phyloP scores from a whole-genome alignment of 2,329 filamentous ascomycete genomes.

The Sporothrix dimorphospora region DNA sequence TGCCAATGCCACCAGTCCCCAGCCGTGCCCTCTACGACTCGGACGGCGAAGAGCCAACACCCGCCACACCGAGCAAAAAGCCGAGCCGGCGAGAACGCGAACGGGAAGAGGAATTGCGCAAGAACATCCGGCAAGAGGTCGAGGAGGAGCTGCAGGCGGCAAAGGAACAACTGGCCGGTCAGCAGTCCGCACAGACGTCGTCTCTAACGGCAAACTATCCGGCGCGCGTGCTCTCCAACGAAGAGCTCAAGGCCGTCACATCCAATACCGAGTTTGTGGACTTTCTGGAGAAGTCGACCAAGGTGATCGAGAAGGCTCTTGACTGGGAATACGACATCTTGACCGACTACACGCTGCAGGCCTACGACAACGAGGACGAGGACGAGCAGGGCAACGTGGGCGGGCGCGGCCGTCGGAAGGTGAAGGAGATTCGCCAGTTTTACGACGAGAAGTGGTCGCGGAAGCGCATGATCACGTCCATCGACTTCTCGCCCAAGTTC shows the following conservation, averaged over 20 bases:
- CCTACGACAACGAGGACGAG: slow-evolving; percentile 75
- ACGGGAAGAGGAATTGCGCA: slow-evolving; percentile 84
- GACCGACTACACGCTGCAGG: slow-evolving; percentile 87
- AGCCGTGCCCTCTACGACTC: slow-evolving; percentile 61
- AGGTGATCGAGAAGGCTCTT: slow-evolving; percentile 92
- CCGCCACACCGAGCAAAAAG: slow-evolving; percentile 68
- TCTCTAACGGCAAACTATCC: slow-evolving; percentile 66
- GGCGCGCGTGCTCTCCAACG: slow-evolving; percentile 74
- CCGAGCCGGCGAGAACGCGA: slow-evolving; percentile 78
- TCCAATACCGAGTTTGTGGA: slow-evolving; percentile 92
- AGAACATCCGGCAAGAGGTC: slow-evolving; percentile 83
- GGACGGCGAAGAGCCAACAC: slow-evolving; percentile 63
- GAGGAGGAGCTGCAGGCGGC: slow-evolving; percentile 86
- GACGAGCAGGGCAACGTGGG: slow-evolving; percentile 76
- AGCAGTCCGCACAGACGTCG: slow-evolving; percentile 51
- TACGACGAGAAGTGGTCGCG: slow-evolving; percentile 96
- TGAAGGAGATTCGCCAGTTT: slow-evolving; percentile 90
- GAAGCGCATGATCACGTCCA: slow-evolving; percentile 93
- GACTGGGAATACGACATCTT: slow-evolving; percentile 97
- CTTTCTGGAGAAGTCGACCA: slow-evolving; percentile 93
- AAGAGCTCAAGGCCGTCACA: slow-evolving; percentile 88
- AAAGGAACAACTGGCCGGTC: slow-evolving; percentile 58
- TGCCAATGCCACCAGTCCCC: slow-evolving; percentile 55
- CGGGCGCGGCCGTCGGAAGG: slow-evolving; percentile 71
- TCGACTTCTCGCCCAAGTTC: slow-evolving; percentile 95